phyloP scores from a whole-genome alignment of 2,329 filamentous ascomycete species.

The Colletotrichum sp. region DNA sequence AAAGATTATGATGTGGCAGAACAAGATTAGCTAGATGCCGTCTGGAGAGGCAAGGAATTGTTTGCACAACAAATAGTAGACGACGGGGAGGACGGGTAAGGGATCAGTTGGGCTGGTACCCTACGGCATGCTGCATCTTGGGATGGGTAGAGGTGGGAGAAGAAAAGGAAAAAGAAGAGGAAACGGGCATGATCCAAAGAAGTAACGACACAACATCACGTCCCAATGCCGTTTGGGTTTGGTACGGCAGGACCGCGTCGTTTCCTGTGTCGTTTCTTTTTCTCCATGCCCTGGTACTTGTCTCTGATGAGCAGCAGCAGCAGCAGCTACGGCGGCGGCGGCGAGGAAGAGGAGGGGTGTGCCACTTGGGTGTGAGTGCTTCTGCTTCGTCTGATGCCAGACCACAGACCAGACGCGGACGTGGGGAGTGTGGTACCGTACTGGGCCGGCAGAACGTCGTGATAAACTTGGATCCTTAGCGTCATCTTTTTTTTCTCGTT shows the following conservation, averaged over 20 bases:
- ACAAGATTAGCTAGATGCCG: constrained; percentile 20
- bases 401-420: constrained; percentile 12
- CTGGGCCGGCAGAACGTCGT: constrained; percentile 19
- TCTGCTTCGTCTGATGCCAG: constrained; percentile 20
- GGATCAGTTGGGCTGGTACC: constrained; percentile 22
- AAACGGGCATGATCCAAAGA: constrained; percentile 22
- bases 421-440: constrained; percentile 15
- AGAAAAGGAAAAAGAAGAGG: constrained; percentile 13
- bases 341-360: constrained; percentile 21
- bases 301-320: constrained; percentile 20
- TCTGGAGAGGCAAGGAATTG: constrained; percentile 9
- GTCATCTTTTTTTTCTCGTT: constrained; percentile 8
- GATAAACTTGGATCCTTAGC: constrained; percentile 17
- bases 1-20: constrained; percentile 21
- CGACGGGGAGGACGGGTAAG: constrained; percentile 11
- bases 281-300: constrained; percentile 23
- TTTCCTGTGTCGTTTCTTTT: constrained; percentile 24
- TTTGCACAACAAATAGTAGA: constrained; percentile 15
- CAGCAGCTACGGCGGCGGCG: background rate
- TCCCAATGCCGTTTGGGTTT: constrained; percentile 21
- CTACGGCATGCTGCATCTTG: constrained; percentile 24
- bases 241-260: constrained; percentile 16
- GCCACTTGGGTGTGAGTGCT: constrained; percentile 23
- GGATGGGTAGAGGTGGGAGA: constrained; percentile 17
- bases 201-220: constrained; percentile 21